These are phyloP conservation scores for Calonectria honghensis DNA, from an alignment of 2,329 filamentous ascomycete species.

Conservation along the genomic window DNA sequence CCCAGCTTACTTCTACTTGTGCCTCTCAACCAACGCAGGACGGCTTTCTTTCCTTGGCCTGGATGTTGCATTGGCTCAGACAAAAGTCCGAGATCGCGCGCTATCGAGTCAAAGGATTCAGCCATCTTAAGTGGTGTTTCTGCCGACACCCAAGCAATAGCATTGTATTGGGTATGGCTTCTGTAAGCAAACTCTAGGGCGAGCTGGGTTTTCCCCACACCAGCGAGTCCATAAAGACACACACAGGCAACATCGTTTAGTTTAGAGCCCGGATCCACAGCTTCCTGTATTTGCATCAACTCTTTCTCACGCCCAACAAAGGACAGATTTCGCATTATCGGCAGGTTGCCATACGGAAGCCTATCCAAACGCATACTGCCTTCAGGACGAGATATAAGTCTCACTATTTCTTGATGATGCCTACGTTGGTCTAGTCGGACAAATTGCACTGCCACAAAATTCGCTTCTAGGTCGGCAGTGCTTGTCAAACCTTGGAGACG, in stretches of 20 bases:
- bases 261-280: neutral
- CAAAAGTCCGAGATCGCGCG: neutral
- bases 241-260: neutral
- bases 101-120: neutral
- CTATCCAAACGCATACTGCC: neutral
- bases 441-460: neutral
- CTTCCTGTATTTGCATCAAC: neutral
- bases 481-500: neutral
- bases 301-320: slow-evolving; percentile 3
- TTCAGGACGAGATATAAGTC: neutral
- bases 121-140: neutral
- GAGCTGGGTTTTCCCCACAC: slow-evolving; percentile 13
- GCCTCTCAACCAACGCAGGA: slow-evolving; percentile 1
- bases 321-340: neutral
- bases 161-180: neutral
- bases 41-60: neutral
- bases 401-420: slow-evolving; percentile 9
- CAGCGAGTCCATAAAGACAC: neutral
- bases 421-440: neutral
- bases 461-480: neutral
- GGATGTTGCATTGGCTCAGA: neutral
- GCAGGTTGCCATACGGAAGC: neutral
- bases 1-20: neutral
- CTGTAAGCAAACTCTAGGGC: slow-evolving; percentile 9
- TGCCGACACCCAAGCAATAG: slow-evolving; percentile 4